Percentiles rank a stretch among this genome's conserved stretches.
These are phyloP conservation scores for Candida neerlandica DNA, from an alignment of 1,139 yeast species.

Conservation along the genomic window DNA sequence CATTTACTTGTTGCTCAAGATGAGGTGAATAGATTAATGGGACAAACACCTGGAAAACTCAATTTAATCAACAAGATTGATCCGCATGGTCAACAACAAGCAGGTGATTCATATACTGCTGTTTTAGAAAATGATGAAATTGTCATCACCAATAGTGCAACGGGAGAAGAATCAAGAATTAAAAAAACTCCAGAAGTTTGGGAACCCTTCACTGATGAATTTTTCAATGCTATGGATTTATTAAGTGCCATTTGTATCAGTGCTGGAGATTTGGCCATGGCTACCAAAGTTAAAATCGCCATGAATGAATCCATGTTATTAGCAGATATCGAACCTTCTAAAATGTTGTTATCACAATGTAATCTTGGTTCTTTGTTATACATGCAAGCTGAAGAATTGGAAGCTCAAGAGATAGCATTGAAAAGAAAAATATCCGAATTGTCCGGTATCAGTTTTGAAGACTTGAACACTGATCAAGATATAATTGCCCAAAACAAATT, in stretches of 20 bases:
- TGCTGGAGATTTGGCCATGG: slow-evolving; percentile 65
- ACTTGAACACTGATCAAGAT: slow-evolving; percentile 7
- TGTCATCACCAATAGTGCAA: slow-evolving; percentile 17
- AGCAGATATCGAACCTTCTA: slow-evolving; percentile 70
- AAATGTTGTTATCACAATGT: slow-evolving; percentile 65
- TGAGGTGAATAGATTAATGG: slow-evolving; percentile 24
- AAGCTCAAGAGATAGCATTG: slow-evolving; percentile 46
- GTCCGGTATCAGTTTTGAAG: slow-evolving; percentile 26
- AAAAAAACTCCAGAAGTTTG: slow-evolving; percentile 51
- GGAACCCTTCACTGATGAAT: slow-evolving; percentile 76
- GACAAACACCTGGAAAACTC: slow-evolving; percentile 7
- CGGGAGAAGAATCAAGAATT: slow-evolving; percentile 22
- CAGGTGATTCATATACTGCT: slow-evolving; percentile 16
- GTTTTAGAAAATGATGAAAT: slow-evolving; percentile 21
- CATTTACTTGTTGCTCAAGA: slow-evolving; percentile 70
- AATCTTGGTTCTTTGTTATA: slow-evolving; percentile 74
- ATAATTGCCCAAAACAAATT: slow-evolving; percentile 7
- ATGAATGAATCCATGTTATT: slow-evolving; percentile 74
- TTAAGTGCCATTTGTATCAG: slow-evolving; percentile 68
- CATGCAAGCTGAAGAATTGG: slow-evolving; percentile 69
- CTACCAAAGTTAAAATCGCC: slow-evolving; percentile 63
- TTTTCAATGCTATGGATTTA: slow-evolving; percentile 72
- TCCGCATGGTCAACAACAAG: slow-evolving; percentile 1
- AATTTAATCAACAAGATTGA: slow-evolving; percentile 11
- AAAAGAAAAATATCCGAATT: slow-evolving; percentile 25